Evolutionary conservation across 805 yeast species (phyloP), one percentile per base, ranked within the genome.

Genomic region (Zygoascus tannicola): DNA sequence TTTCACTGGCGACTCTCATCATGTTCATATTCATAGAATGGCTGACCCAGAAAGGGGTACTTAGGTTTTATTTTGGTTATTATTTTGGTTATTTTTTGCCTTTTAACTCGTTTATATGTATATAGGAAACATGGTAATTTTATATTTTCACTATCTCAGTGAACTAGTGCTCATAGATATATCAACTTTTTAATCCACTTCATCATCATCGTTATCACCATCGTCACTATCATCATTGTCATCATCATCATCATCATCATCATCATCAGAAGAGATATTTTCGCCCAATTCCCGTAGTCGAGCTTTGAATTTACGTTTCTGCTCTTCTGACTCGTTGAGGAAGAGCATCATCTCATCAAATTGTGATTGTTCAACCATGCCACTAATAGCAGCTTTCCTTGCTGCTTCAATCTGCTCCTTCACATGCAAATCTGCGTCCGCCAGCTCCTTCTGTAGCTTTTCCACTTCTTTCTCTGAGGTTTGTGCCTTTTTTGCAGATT

Each of bases 291-390:
- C 65, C 45, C 66, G 68, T 32, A 81, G 67, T 46, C 66, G 69
- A 4, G 60, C 54, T 55, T 80, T 80, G 58, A 84, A 80, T 49
- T 68, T 68, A 23, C 69, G 65, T 45, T 76, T 76, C 50, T 73
- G 75, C 40, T 81, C 86, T 47, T 86, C 94, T 52, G 85, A 65
- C 38, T 85, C 94, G 16, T 82, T 75, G 59, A 87, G 76, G 16
- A 87, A 65, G 20, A 85, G 62, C 78, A 86, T 73, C 54, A 86
- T 60, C 49, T 85, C 94, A 53, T 86, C 95, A 8, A 78, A 56
- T 21, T 79, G 85, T 2, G 73, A 56, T 49, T 68, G 70, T 2
- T 77, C 71, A 14, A 73, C 79, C 43, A 43, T 47, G n/a, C 44
- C 47, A 21, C 21, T 26, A n/a, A 12, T 37, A 3, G 32, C 3